phyloP scores from a whole-genome alignment of 768 basidiomycete species.

The Amanita phalloides region DNA sequence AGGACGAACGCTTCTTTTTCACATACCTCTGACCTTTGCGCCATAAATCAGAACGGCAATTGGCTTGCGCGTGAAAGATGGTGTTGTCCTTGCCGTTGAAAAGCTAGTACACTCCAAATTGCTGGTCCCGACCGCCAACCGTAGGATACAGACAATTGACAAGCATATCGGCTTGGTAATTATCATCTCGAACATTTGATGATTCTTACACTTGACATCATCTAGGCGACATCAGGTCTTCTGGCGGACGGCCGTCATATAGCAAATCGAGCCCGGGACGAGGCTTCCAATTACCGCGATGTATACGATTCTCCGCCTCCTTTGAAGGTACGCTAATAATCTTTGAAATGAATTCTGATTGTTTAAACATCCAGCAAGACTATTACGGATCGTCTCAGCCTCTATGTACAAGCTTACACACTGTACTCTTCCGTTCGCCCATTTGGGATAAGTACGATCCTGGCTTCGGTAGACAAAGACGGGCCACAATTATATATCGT shows the following conservation, averaged over 20 bases:
- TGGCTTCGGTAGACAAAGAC: conserved; percentile 81
- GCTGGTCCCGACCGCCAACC: conserved; percentile 84
- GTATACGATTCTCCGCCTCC: conserved; percentile 64
- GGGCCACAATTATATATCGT: conserved; percentile 84
- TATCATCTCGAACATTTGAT: neutral
- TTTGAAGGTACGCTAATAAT: conserved; percentile 48
- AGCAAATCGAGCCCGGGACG: conserved; percentile 74
- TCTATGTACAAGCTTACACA: conserved; percentile 93
- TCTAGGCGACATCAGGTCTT: conserved; percentile 84
- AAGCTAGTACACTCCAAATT: conserved; percentile 95
- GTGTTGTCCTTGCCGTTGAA: conserved; percentile 94
- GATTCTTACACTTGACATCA: neutral
- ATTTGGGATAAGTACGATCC: conserved; percentile 89
- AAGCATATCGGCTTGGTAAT: conserved; percentile 84
- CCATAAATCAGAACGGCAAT: conserved; percentile 73
- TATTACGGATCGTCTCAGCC: conserved; percentile 64
- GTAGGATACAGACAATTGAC: conserved; percentile 89
- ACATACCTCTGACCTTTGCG: conserved; percentile 3
- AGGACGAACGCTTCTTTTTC: conserved; percentile 10
- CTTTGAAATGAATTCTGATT: neutral
- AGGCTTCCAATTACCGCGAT: conserved; percentile 66
- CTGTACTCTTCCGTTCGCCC: conserved; percentile 97
- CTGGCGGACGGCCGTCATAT: conserved; percentile 90
- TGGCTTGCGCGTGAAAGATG: conserved; percentile 89
- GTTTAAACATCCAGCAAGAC: conserved; percentile 13